These are phyloP conservation scores for Penicillium sp. DNA, from an alignment of 2,329 filamentous ascomycete genomes.

Conservation along the genomic window DNA sequence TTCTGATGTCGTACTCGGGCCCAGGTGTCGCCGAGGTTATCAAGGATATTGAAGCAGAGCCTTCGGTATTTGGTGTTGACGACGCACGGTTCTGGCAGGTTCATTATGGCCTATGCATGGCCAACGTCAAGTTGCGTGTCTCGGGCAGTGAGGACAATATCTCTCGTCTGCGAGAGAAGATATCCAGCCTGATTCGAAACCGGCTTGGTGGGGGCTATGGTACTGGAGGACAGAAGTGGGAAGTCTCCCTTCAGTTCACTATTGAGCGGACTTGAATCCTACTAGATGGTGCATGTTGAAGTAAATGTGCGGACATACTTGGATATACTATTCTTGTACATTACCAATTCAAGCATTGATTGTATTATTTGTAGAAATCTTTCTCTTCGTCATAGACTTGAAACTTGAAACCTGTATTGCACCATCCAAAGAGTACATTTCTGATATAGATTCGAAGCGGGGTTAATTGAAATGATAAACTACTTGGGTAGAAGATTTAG, in stretches of 20 bases:
- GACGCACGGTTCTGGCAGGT: constrained; percentile 98
- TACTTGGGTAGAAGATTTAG: neutral
- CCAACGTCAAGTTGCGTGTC: constrained; percentile 81
- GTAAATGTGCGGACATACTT: neutral
- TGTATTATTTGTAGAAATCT: neutral
- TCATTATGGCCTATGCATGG: constrained; percentile 95
- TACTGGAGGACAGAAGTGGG: constrained; percentile 78
- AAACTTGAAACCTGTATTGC: neutral
- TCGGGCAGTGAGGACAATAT: constrained; percentile 70
- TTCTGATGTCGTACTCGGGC: constrained; percentile 83
- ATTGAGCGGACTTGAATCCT: constrained; percentile 42
- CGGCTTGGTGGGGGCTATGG: constrained; percentile 86
- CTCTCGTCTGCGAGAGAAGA: constrained; percentile 70
- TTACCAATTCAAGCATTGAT: neutral
- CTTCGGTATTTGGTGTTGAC: constrained; percentile 73
- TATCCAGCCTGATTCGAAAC: constrained; percentile 78
- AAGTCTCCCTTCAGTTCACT: constrained; percentile 82
- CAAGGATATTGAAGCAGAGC: constrained; percentile 79
- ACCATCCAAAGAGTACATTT: neutral
- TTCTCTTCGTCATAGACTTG: neutral
- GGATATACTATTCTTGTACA: constrained; percentile 11
- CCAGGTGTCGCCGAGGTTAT: constrained; percentile 70
- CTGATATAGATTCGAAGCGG: neutral
- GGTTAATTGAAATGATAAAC: neutral
- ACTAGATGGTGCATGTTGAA: neutral